phyloP scores from a whole-genome alignment of 2,329 filamentous ascomycete species.

The Dryadomyces sulphureus region DNA sequence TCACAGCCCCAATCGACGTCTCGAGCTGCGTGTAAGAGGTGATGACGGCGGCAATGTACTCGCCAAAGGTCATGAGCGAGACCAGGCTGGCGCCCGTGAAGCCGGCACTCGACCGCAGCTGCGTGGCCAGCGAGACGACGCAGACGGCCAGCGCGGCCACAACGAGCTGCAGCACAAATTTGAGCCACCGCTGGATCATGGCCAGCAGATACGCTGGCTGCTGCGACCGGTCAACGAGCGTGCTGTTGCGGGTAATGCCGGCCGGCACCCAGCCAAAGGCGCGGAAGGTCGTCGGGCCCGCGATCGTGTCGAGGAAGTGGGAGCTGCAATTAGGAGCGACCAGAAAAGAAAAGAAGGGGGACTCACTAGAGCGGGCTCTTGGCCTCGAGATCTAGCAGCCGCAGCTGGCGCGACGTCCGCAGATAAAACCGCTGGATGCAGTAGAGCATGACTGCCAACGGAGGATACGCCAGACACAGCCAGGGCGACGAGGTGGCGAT shows the following conservation, averaged over 20 bases:
- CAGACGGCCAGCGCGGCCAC: slow-evolving; percentile 31
- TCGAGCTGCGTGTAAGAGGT: slow-evolving; percentile 19
- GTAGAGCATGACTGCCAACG: slow-evolving; percentile 30
- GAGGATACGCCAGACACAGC: slow-evolving; percentile 28
- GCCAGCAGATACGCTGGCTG: slow-evolving; percentile 41
- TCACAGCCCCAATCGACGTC: slow-evolving; percentile 21
- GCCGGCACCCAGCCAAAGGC: slow-evolving; percentile 39
- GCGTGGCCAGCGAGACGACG: slow-evolving; percentile 32
- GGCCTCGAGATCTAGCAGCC: slow-evolving; percentile 45
- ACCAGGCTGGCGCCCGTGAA: slow-evolving; percentile 25
- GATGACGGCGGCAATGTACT: slow-evolving; percentile 17
- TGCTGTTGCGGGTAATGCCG: slow-evolving; percentile 27
- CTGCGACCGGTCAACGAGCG: slow-evolving; percentile 38
- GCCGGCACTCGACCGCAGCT: slow-evolving; percentile 20
- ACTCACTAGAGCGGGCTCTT: slow-evolving; percentile 41
- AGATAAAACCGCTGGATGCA: slow-evolving; percentile 42
- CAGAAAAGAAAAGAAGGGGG: neutral
- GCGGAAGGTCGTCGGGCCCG: slow-evolving; percentile 38
- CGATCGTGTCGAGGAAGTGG: slow-evolving; percentile 40
- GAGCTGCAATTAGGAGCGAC: slow-evolving; percentile 7
- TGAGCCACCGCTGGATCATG: slow-evolving; percentile 44
- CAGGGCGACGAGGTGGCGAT: slow-evolving; percentile 16
- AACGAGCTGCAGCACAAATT: slow-evolving; percentile 31
- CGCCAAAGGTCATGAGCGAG: slow-evolving; percentile 22
- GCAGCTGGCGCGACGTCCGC: slow-evolving; percentile 43